Base-by-base conservation (phyloP, 2,329 filamentous ascomycete species). In the Epicoccum nigrum region DNA sequence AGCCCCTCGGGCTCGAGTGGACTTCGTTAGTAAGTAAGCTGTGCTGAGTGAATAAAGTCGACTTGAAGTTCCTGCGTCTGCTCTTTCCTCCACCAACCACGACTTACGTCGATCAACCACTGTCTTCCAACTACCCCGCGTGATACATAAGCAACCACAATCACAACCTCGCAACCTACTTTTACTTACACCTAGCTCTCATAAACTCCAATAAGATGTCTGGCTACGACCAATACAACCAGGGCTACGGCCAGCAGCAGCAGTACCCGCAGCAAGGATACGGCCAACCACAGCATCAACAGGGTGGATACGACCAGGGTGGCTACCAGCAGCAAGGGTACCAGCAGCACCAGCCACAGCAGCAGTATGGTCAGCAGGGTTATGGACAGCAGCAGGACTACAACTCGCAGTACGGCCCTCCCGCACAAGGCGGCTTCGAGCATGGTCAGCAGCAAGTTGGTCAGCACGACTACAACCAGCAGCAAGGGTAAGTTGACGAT, bases 361-460 rank as follows among this genome's bases (percentile, higher is more conserved):
- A 55, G 33, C 41, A 61, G 5, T 66, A 65, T 42, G 63, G 57
- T 20, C 56, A 65, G 23, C 62, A 68, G 39, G 64, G 69, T 45
- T 72, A 76, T 51, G 68, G 66, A 45, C 73, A 60, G 7, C 64
- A 70, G 47, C 64, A 71, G 50, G 53, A 54, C 20, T 59, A 61
- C 41, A 63, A 69, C 52, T 59, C 64, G 20, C 64, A 67, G 40
- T 81, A 79, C 54, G 77, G 78, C 28, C 77, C 79, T 13, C 79
- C 79, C 23, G 69, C 69, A 23, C 68, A 77, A 17, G 76, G 77
- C 33, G 79, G 78, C n/a, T 80, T 79, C 63, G 76, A 81, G 60
- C 78, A 76, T 57, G 76, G 77, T 19, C 48, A 52, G 49, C 60
- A 67, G 39, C 58, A 59, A 47, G 61, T 62, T 20, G 64, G 63